A percentile compares a stretch with the other conserved stretches of the same genome.
phyloP scores from a whole-genome alignment of 2,329 filamentous ascomycete species.

The Epichloe sibirici region DNA sequence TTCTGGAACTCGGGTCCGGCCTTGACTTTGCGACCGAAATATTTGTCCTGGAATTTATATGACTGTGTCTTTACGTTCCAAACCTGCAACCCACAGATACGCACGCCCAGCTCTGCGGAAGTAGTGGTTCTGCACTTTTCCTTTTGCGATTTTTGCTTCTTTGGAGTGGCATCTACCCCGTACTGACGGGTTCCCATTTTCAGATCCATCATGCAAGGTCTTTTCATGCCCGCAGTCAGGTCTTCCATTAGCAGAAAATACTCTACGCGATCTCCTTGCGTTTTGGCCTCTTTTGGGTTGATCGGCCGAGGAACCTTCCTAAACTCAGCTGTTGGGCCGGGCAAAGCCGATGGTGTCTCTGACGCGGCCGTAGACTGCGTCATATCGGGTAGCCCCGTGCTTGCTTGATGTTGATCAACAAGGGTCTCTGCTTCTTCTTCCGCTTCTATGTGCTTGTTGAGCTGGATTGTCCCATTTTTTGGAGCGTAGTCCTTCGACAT shows the following conservation, averaged over 20 bases:
- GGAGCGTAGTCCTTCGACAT: background rate
- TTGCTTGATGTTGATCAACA: background rate
- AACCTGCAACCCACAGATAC: conserved; percentile 90
- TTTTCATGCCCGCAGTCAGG: conserved; percentile 89
- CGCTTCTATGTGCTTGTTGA: background rate
- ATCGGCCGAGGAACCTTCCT: conserved; percentile 44
- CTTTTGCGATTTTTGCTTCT: conserved; percentile 86
- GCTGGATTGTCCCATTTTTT: background rate
- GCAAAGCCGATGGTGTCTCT: conserved; percentile 20
- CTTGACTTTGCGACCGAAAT: conserved; percentile 81
- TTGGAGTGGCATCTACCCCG: conserved; percentile 78
- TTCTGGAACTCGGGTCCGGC: conserved; percentile 81
- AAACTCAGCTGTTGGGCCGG: conserved; percentile 25
- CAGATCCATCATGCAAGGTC: conserved; percentile 90
- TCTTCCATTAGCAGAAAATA: conserved; percentile 92
- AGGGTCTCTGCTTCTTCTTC: background rate
- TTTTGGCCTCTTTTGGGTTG: conserved; percentile 49
- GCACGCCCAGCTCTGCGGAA: conserved; percentile 79
- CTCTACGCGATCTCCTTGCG: conserved; percentile 58
- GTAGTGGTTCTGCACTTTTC: conserved; percentile 90
- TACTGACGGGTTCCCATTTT: conserved; percentile 99
- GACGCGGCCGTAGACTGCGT: conserved; percentile 15
- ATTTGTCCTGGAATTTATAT: conserved; percentile 97
- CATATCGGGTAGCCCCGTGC: background rate
- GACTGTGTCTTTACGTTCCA: conserved; percentile 78